Evolutionary conservation across 1,284 basidiomycete genomes (phyloP).

Genomic region (Thecaphora thlaspeos): DNA sequence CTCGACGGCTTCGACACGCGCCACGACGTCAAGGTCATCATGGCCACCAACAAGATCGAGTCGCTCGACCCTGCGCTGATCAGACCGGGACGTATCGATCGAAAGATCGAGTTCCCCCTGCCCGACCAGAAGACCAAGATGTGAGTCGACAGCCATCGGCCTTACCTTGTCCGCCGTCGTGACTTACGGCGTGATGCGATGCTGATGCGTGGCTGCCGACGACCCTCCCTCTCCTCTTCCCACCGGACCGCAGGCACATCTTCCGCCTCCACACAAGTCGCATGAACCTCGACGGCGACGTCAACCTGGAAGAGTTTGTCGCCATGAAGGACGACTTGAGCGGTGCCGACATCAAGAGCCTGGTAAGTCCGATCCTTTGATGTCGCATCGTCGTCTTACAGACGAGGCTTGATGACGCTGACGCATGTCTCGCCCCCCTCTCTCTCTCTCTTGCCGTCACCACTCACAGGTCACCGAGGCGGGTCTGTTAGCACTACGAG

Average conservation of each 20-base stretch:
- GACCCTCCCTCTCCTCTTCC: too few relatives aligned
- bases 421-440: too few relatives aligned
- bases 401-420: too few relatives aligned
- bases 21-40: constrained; percentile 90
- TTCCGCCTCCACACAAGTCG: constrained; percentile 95
- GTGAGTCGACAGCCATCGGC: too few relatives aligned
- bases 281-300: constrained; percentile 88
- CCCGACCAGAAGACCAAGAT: constrained; percentile 58
- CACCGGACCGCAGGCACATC: constrained; percentile 79
- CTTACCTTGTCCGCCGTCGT: background rate
- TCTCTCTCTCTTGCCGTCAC: too few relatives aligned
- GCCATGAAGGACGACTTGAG: constrained; percentile 94
- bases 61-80: constrained; percentile 94
- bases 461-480: constrained; percentile 69
- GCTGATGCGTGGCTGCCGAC: too few relatives aligned
- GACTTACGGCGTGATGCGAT: constrained; percentile 68
- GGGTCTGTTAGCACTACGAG: constrained; percentile 86
- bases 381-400: constrained; percentile 52
- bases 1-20: constrained; percentile 98
- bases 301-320: constrained; percentile 93
- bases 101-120: constrained; percentile 72
- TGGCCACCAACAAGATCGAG: constrained; percentile 88
- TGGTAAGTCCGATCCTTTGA: constrained; percentile 60
- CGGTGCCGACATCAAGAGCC: constrained; percentile 94
- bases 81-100: constrained; percentile 96